Evolutionary conservation across 805 yeast species (phyloP), one percentile per base, ranked within the genome.

Genomic region (Sugiyamaella mastotermitis): DNA sequence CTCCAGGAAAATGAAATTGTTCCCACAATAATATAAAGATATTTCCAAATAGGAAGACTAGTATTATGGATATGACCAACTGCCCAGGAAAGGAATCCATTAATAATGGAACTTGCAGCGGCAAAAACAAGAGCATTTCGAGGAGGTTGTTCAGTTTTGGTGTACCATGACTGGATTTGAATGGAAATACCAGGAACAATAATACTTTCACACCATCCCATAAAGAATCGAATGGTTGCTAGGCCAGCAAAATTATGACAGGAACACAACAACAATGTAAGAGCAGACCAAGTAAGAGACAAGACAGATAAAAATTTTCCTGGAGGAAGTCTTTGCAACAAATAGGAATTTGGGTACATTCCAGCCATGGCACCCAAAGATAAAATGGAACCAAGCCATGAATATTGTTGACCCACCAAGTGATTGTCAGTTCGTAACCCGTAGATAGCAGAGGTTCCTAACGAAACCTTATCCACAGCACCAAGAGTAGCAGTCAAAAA

Each of bases 21-120:
- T 56, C 92, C 94, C 29, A 74, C 68, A 21, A 79, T 63, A 33
- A 82, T 59, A 52, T 71, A 82, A 3, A 78, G 55, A 10, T 74
- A 54, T 51, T 72, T 76, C 88, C 88, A 83, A 3, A 79, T 65
- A 4, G 76, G 57, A 28, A 57, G n/a, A n/a, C n/a, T n/a, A n/a
- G n/a, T n/a, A n/a, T n/a, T n/a, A n/a, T n/a, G n/a, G n/a, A n/a
- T n/a, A n/a, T n/a, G n/a, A n/a, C n/a, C n/a, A n/a, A n/a, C n/a
- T n/a, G n/a, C n/a, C n/a, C n/a, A n/a, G n/a, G n/a, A n/a, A n/a
- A n/a, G n/a, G n/a, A n/a, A n/a, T n/a, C n/a, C n/a, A n/a, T n/a
- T n/a, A n/a, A n/a, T n/a, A n/a, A n/a, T n/a, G n/a, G n/a, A n/a
- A n/a, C n/a, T n/a, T n/a, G n/a, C n/a, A n/a, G n/a, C n/a, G n/a